A percentile compares a stretch with the other conserved stretches of the same genome.
Conservation (phyloP, 495 filamentous ascomycete genomes). For the Xylona heveae region DNA sequence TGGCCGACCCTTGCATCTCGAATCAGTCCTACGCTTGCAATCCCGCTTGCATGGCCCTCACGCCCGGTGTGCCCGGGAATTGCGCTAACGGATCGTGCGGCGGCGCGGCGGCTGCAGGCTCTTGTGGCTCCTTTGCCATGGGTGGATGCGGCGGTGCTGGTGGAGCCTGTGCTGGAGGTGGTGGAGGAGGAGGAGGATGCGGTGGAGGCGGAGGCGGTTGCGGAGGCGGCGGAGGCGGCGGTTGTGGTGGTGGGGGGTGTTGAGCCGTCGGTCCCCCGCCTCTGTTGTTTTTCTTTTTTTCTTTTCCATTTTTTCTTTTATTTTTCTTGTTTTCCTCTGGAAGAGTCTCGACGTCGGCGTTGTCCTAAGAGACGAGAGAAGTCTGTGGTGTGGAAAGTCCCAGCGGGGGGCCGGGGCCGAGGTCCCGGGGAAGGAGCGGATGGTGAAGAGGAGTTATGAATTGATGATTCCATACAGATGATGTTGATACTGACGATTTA, state of each 20-base stretch:
- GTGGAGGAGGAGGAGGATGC: slow-evolving; percentile 17
- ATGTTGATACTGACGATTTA: no score
- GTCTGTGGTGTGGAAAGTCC: no score
- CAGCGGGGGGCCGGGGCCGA: no score
- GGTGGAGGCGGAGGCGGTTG: slow-evolving; percentile 22
- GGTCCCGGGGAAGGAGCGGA: no score
- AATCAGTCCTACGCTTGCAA: slow-evolving; percentile 7
- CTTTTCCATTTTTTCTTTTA: no score
- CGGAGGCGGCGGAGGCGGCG: slow-evolving; percentile 16
- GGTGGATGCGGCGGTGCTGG: slow-evolving; percentile 18
- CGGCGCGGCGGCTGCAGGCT: slow-evolving; percentile 29
- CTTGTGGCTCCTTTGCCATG: slow-evolving; percentile 23
- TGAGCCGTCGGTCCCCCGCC: no score
- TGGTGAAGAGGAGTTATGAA: no score
- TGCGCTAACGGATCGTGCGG: slow-evolving; percentile 27
- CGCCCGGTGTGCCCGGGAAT: slow-evolving; percentile 14
- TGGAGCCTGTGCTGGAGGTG: slow-evolving; percentile 21
- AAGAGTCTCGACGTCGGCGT: no score
- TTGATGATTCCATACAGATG: no score
- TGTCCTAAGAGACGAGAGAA: no score
- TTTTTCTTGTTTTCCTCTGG: no score
- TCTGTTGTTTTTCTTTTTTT: no score
- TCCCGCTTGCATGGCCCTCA: slow-evolving; percentile 8
- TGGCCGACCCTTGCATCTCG: slow-evolving; percentile 18
- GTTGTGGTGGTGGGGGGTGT: slow-evolving; percentile 15